These are phyloP conservation scores for Collybiopsis luxurians DNA, from an alignment of 768 basidiomycete species.

Conservation along the genomic window DNA sequence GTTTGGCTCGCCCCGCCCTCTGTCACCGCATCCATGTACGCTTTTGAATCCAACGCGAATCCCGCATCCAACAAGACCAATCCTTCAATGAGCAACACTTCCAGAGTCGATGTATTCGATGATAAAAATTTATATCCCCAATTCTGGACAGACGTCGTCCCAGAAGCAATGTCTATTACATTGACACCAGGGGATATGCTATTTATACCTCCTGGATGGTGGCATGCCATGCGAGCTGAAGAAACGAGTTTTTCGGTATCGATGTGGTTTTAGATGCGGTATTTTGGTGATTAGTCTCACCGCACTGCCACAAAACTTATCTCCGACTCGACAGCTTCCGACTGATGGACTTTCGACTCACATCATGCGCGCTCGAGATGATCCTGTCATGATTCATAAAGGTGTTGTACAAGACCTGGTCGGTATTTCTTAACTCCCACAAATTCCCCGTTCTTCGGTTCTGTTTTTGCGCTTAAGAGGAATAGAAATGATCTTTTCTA, in stretches of 20 bases:
- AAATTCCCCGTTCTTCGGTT: too few species aligned
- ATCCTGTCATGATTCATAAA: too few species aligned
- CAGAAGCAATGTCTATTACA: constrained; percentile 56
- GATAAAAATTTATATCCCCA: constrained; percentile 35
- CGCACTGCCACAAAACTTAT: too few species aligned
- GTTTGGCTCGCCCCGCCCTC: constrained; percentile 88
- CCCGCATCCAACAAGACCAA: constrained; percentile 36
- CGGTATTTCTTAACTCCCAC: too few species aligned
- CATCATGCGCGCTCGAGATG: too few species aligned
- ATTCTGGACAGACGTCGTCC: constrained; percentile 58
- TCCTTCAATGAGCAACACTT: constrained; percentile 76
- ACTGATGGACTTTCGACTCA: too few species aligned
- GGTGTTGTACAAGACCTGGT: too few species aligned
- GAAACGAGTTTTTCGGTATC: constrained; percentile 83
- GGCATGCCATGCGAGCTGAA: constrained; percentile 90
- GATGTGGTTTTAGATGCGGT: constrained; percentile 82
- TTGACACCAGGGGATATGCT: constrained; percentile 83
- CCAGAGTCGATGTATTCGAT: constrained; percentile 74
- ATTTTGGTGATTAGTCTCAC: too few species aligned
- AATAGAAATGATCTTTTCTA: too few species aligned
- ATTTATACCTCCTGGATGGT: constrained; percentile 91
- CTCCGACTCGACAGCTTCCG: too few species aligned
- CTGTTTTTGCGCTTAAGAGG: too few species aligned
- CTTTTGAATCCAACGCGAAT: constrained; percentile 25
- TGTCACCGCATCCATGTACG: background rate